These are phyloP conservation scores for Podosphaera xanthii DNA, from an alignment of 2,329 filamentous ascomycete genomes.

Conservation along the genomic window DNA sequence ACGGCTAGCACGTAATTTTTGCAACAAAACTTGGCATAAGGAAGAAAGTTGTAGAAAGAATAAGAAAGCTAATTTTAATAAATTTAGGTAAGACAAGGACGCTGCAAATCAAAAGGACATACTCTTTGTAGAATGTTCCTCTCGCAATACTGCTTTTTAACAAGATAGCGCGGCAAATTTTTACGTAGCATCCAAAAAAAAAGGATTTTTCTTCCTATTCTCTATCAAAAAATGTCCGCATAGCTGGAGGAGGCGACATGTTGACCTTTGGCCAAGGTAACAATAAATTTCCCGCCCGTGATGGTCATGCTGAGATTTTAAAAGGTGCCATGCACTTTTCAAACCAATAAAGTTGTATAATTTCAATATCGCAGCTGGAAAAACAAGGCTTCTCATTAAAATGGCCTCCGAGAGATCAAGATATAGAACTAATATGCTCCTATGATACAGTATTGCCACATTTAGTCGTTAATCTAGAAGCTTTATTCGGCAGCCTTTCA, in stretches of 20 bases:
- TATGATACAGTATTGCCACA: neutral
- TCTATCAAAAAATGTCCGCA: neutral
- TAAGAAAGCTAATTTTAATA: too few species aligned
- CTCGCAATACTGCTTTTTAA: too few species aligned
- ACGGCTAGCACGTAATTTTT: too few species aligned
- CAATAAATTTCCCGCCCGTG: neutral
- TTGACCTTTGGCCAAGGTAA: neutral
- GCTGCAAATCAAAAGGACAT: too few species aligned
- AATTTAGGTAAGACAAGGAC: too few species aligned
- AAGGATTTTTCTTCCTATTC: neutral
- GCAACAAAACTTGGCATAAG: too few species aligned
- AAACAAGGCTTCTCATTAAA: neutral
- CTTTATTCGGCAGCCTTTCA: neutral
- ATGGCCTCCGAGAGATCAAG: neutral
- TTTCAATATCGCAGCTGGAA: neutral
- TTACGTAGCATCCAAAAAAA: neutral
- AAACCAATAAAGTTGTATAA: neutral
- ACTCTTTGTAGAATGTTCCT: too few species aligned
- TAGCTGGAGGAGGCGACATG: neutral
- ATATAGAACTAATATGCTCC: neutral
- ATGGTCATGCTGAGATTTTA: neutral
- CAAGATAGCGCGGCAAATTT: too few species aligned
- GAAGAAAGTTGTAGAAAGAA: too few species aligned
- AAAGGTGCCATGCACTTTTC: neutral
- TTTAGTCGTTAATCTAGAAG: neutral